Evolutionary conservation across 2,329 filamentous ascomycete genomes (phyloP), one percentile per base, ranked within the genome.

Genomic region (Cadophora gregata): DNA sequence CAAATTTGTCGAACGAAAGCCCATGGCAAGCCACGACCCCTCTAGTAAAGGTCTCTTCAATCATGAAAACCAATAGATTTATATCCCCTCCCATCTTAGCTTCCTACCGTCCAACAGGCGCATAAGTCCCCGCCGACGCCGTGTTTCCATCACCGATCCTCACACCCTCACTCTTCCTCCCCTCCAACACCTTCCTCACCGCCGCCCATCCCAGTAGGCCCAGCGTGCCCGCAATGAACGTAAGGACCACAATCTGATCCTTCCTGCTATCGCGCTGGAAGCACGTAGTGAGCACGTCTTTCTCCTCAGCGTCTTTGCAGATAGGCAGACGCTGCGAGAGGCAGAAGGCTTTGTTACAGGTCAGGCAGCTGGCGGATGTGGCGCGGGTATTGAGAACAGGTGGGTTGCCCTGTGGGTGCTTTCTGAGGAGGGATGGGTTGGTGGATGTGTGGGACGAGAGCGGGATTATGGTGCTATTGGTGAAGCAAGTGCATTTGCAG

Each of bases 401-500:
- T 16, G 24, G 24, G 24, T 29, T 51, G 24, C 38, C 38, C 42
- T 47, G 60, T 9, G 66, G 45, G 24, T 67, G 29, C 58, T 71
- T 70, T 9, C 72, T 63, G 19, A 47, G 42, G 19, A 31, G 27
- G 4, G 50, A 53, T 12, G 66, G 61, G 21, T 48, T 70, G 58
- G 72, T 70, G 61, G 74, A 72, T 66, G 66, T 72, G 69, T 70
- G 76, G 66, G 69, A 76, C 68, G 73, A 85, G 10, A 89, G 82
- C 16, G 85, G 82, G 75, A 90, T 88, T 74, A 90, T 88, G 71
- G 87, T 90, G 81, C 85, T 88, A 80, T 90, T 90, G 72, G 86
- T 86, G 80, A 88, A 88, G 80, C 88, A 90, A 72, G 86, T 90
- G 80, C 88, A 90, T 82, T 90, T 90, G 82, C 88, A 90, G 77